Evolutionary conservation across 306 rosid genomes (phyloP), one percentile per base, ranked within the genome.

Genomic region (Neltuma alba): DNA sequence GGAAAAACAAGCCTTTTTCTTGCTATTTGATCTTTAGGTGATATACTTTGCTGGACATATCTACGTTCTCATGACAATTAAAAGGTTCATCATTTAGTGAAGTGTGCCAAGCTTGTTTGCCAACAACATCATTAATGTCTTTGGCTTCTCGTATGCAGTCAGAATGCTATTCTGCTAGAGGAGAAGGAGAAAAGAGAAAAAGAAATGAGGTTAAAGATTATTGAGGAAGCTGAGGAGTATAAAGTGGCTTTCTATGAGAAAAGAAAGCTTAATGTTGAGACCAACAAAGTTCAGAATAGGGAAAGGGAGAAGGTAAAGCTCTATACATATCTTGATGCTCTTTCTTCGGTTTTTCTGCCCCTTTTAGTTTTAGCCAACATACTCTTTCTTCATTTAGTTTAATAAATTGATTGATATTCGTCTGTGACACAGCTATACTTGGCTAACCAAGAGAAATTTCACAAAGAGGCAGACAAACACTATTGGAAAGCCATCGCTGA

Each of bases 401-500:
- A 6, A 72, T 25, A 38, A 45, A 55, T 65, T 62, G 60, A 34
- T 48, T 62, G 60, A 34, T 48, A 67, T 41, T 68, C 74, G 10
- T 77, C 18, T 81, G 18, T 70, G 63, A 89, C 55, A 80, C 96
- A 95, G 99, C 34, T 91, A 47, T 85, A 64, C 86, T 30, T 85
- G 87, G 91, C 90, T 69, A 93, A 79, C 80, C 98, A 96, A 89
- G 99, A 96, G 88, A 93, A 91, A 82, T 96, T 96, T 87, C 99
- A 96, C 87, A 93, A 93, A 85, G 95, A 89, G 48, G 98, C 98
- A 13, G 99, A 96, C 94, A 93, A 96, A 84, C 90, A 89, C 76
- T 93, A 94, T 80, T 96, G 99, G 99, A 96, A 93, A 84, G 58
- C 98, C 42, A 96, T 96, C 58, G 97, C 97, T 7, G 99, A 96